Base-by-base conservation (phyloP, 2,329 filamentous ascomycete genomes). In the Cercospora citrullina region DNA sequence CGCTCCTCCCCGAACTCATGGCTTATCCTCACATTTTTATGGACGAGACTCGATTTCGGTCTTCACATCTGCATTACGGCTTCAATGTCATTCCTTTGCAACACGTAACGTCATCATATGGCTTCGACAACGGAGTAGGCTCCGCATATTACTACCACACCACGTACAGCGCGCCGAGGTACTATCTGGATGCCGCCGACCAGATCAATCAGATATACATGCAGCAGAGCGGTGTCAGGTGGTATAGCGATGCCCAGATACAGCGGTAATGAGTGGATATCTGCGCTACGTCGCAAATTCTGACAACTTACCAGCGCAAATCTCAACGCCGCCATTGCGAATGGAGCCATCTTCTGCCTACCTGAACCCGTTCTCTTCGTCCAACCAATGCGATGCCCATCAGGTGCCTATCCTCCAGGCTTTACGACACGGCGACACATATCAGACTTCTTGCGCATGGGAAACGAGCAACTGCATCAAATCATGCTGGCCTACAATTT, bases 401-500 rank as follows among this genome's bases (percentile, higher is more conserved):
- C 77, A 42, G 76, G 75, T 3, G 68, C 69, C n/a, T 80, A 77
- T 57, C 79, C 79, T 7, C 39, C 62, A 5, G 72, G 75, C 14
- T 80, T 79, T 64, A 67, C 71, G 26, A 63, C 64, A 1, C 72
- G 64, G 68, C 70, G 67, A 74, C 74, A 55, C 31, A 72, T 69
- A 60, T 74, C 61, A 62, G 76, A 74, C 33, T 66, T 75, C 36
- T 36, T 77, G 28, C 66, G 69, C 45, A 71, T 77, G 63, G 71
- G 73, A 36, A 74, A 78, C 57, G 65, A 68, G 67, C 73, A 69
- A 66, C 69, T 76, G 2, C 74, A 79, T 42, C 68, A 72, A 1
- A 73, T 80, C 51, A 71, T 80, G 42, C 64, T 69, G 31, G 73
- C 73, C 0, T 80, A 80, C 55, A 70, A 70, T 6, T 42, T 75